Evolutionary conservation across 768 basidiomycete genomes (phyloP).

Genomic region (Daedaleopsis nitida): DNA sequence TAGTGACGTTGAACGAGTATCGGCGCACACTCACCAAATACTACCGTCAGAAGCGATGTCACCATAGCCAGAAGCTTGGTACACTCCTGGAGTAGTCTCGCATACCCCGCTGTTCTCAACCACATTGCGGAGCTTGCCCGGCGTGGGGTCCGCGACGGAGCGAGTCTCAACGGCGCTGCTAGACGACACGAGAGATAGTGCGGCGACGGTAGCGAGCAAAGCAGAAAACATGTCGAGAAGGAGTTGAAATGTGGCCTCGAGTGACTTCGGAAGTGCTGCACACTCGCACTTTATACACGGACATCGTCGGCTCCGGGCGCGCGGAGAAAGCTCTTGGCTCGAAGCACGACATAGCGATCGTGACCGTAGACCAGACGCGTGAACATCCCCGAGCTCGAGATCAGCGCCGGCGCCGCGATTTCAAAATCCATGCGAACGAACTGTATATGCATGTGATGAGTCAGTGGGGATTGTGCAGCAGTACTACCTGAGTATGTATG

Average conservation of each 20-base stretch:
- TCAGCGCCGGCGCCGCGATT: not conserved
- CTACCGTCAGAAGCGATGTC: constrained; percentile 59
- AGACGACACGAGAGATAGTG: not conserved
- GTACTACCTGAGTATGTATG: not conserved
- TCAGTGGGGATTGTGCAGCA: not conserved
- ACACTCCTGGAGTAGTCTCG: constrained; percentile 62
- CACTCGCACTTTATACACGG: not conserved
- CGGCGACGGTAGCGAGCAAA: not conserved
- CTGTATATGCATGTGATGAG: not conserved
- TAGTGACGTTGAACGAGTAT: not conserved
- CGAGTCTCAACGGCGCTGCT: not conserved
- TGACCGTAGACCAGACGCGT: not conserved
- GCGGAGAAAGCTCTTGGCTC: not conserved
- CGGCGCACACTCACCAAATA: constrained; percentile 51
- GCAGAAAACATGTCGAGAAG: not conserved
- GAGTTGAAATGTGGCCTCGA: not conserved
- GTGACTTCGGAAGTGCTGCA: not conserved
- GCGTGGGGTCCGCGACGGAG: constrained; percentile 17
- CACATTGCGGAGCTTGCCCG: constrained; percentile 51
- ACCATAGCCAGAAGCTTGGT: constrained; percentile 64
- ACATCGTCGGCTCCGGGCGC: not conserved
- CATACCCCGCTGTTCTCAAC: constrained; percentile 65
- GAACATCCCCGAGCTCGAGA: no score
- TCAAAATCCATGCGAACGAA: not conserved
- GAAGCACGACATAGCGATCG: not conserved